phyloP scores from a whole-genome alignment of 495 filamentous ascomycete genomes.

The Penicillium bovifimosum region DNA sequence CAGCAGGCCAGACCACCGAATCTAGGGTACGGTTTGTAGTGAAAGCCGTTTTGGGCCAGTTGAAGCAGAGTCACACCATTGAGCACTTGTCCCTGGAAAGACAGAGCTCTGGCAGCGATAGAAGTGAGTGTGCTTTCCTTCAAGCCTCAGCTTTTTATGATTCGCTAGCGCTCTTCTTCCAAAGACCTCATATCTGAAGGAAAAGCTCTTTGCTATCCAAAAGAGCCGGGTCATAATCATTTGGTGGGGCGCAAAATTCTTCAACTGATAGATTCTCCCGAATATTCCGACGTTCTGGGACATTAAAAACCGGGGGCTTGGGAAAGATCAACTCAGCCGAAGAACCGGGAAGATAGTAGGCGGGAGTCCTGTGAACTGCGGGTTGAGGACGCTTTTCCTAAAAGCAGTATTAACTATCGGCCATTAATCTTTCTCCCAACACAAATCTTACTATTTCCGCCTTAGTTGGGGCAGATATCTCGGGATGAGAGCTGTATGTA shows the following conservation, averaged over 20 bases:
- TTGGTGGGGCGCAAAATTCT: too few relatives aligned
- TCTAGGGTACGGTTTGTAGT: background rate
- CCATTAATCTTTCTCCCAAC: background rate
- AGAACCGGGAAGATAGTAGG: conserved; percentile 21
- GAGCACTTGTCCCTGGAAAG: background rate
- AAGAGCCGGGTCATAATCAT: too few relatives aligned
- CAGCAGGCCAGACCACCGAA: background rate
- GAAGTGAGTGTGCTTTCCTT: too few relatives aligned
- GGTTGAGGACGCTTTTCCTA: background rate
- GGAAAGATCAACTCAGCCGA: background rate
- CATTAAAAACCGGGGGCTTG: background rate
- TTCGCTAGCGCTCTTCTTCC: too few relatives aligned
- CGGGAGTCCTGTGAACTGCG: conserved; percentile 32
- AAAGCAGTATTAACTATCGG: background rate
- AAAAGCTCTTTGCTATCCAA: too few relatives aligned
- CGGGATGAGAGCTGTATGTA: conserved; percentile 10
- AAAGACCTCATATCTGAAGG: too few relatives aligned
- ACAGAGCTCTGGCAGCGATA: background rate
- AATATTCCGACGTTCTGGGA: background rate
- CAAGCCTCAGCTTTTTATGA: too few relatives aligned
- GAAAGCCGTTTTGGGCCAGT: conserved; percentile 1
- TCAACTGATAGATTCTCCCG: too few relatives aligned
- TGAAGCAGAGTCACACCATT: background rate
- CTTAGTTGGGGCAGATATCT: conserved; percentile 1
- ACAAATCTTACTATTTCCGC: background rate